phyloP scores from a whole-genome alignment of 2,329 filamentous ascomycete species.

The Hirsutella rhossiliensis region DNA sequence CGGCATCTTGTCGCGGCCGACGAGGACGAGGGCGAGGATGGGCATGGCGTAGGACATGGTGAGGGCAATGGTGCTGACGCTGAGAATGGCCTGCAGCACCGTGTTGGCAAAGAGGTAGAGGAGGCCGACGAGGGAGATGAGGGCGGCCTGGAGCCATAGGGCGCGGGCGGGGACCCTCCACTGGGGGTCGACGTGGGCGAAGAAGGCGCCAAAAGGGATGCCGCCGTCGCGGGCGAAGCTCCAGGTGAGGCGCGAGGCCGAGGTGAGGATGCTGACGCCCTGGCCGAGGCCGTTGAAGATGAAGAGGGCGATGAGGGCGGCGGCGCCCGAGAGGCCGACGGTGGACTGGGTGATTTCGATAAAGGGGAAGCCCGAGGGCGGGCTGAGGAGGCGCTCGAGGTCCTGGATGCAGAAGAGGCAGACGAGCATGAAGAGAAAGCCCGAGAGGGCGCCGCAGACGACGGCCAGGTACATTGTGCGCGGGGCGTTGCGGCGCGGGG shows the following conservation, averaged over 20 bases:
- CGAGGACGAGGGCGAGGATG: slow-evolving; percentile 32
- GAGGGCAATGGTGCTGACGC: slow-evolving; percentile 43
- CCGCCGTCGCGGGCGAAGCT: slow-evolving; percentile 42
- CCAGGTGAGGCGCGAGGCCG: slow-evolving; percentile 39
- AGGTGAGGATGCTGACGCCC: slow-evolving; percentile 37
- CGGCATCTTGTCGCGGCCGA: slow-evolving; percentile 40
- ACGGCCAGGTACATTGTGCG: slow-evolving; percentile 40
- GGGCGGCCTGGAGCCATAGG: slow-evolving; percentile 37
- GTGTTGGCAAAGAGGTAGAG: slow-evolving; percentile 42
- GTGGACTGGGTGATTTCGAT: slow-evolving; percentile 31
- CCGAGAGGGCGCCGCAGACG: slow-evolving; percentile 32
- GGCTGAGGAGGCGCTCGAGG: slow-evolving; percentile 26
- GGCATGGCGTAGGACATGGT: slow-evolving; percentile 38
- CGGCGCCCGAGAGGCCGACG: slow-evolving; percentile 23
- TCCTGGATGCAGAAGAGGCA: slow-evolving; percentile 38
- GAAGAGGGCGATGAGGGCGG: slow-evolving; percentile 36
- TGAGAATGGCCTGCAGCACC: slow-evolving; percentile 39
- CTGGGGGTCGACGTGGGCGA: slow-evolving; percentile 26
- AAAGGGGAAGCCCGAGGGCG: slow-evolving; percentile 30
- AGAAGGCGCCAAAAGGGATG: slow-evolving; percentile 30
- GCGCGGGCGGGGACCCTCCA: slow-evolving; percentile 42
- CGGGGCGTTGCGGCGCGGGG: slow-evolving; percentile 36
- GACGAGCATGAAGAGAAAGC: slow-evolving; percentile 38
- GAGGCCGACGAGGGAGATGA: slow-evolving; percentile 33
- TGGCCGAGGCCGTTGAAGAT: slow-evolving; percentile 44